A percentile compares a stretch with the other conserved stretches of the same genome.
Conservation (phyloP, 768 basidiomycete species). For the Tylopilus intermedius region DNA sequence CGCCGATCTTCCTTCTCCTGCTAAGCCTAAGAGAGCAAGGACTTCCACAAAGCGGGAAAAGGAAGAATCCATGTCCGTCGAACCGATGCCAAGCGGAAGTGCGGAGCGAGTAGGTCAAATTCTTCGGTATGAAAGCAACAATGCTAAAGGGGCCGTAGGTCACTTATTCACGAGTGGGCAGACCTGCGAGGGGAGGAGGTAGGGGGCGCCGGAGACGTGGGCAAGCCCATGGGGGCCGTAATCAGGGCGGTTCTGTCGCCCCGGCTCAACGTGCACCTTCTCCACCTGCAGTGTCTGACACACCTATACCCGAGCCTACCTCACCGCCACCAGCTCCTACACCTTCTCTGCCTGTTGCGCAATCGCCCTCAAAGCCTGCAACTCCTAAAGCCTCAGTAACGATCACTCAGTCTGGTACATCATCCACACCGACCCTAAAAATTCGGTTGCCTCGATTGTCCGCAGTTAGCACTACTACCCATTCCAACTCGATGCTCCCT, state of each 20-base stretch:
- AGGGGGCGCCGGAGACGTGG: conserved; percentile 25
- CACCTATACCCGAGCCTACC: conserved; percentile 18
- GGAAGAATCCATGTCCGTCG: conserved; percentile 15
- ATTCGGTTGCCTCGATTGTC: conserved; percentile 31
- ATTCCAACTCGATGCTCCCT: conserved; percentile 19
- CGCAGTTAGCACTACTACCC: conserved; percentile 25
- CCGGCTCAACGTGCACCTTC: conserved; percentile 13
- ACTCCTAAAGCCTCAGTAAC: conserved; percentile 34
- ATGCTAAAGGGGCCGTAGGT: conserved; percentile 10
- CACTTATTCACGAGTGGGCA: conserved; percentile 11
- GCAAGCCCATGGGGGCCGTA: conserved; percentile 10
- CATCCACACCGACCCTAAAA: conserved; percentile 32
- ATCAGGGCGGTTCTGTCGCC: conserved; percentile 8
- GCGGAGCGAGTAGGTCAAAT: conserved; percentile 17
- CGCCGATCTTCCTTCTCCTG: conserved; percentile 20
- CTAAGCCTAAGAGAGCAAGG: conserved; percentile 30
- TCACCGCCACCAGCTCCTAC: conserved; percentile 5
- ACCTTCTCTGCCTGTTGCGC: conserved; percentile 9
- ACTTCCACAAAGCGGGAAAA: conserved; percentile 24
- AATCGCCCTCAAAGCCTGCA: conserved; percentile 18
- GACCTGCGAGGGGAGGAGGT: conserved; percentile 7
- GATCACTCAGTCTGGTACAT: conserved; percentile 30
- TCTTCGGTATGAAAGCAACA: background rate
- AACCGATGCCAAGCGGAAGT: background rate
- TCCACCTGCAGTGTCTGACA: conserved; percentile 6